A percentile compares a stretch with the other conserved stretches of the same genome.
Evolutionary conservation across 2,329 filamentous ascomycete genomes (phyloP).

Genomic region (Saccharata proteae): DNA sequence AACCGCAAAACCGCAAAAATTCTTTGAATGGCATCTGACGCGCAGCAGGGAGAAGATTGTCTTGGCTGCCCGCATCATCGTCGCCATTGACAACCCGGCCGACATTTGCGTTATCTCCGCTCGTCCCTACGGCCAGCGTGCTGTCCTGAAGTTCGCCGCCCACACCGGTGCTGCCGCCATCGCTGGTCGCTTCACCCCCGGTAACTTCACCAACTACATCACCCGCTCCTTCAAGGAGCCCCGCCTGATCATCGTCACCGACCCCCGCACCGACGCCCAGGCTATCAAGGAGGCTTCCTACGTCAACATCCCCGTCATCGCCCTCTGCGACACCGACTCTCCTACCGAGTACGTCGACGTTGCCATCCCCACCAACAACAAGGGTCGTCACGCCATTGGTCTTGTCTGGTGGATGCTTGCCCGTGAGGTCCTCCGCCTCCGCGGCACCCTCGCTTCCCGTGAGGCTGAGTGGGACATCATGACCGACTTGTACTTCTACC

Average conservation of each 20-base stretch:
- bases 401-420: slow-evolving; percentile 99
- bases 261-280: slow-evolving; percentile 98
- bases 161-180: slow-evolving; percentile 98
- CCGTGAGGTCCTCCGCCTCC: slow-evolving; percentile 98
- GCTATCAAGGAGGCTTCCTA: slow-evolving; percentile 99
- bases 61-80: slow-evolving; percentile 96
- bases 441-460: slow-evolving; percentile 89
- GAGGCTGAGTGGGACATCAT: slow-evolving; percentile 99
- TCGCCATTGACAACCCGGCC: slow-evolving; percentile 97
- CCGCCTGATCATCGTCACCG: slow-evolving; percentile 97
- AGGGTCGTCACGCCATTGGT: slow-evolving; percentile 98
- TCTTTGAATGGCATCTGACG: slow-evolving; percentile 7
- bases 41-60: slow-evolving; percentile 94
- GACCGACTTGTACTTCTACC: slow-evolving; percentile 99
- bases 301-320: slow-evolving; percentile 99
- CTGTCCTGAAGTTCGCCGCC: slow-evolving; percentile 97
- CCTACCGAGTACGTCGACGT: slow-evolving; percentile 99
- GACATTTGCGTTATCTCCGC: slow-evolving; percentile 94
- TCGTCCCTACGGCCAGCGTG: slow-evolving; percentile 98
- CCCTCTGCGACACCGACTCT: slow-evolving; percentile 97
- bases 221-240: slow-evolving; percentile 99
- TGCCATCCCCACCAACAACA: slow-evolving; percentile 99
- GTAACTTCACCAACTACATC: slow-evolving; percentile 99
- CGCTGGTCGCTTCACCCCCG: slow-evolving; percentile 98
- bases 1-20: slow-evolving; percentile 1